phyloP scores from a whole-genome alignment of 1,139 yeast species.

The Scheffersomyces quercinus region DNA sequence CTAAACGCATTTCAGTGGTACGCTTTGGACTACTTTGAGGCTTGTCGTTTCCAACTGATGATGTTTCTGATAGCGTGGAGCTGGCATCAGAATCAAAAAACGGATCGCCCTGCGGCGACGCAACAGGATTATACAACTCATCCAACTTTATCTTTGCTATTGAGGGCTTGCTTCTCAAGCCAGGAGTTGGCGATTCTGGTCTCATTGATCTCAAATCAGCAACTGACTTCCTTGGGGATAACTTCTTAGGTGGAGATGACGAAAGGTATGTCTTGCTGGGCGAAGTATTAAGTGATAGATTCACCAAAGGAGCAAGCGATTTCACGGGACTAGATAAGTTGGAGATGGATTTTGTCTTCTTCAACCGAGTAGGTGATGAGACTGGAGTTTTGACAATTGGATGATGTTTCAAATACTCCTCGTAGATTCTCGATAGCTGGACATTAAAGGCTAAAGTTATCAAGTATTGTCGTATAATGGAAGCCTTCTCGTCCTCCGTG shows the following conservation, averaged over 20 bases:
- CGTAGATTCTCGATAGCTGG: slow-evolving; percentile 62
- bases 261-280: slow-evolving; percentile 1
- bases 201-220: slow-evolving; percentile 5
- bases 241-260: slow-evolving; percentile 11
- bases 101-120: slow-evolving; percentile 16
- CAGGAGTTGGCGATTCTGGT: slow-evolving; percentile 13
- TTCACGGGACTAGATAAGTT: slow-evolving; percentile 4
- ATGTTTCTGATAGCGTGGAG: background rate
- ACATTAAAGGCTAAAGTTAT: slow-evolving; percentile 55
- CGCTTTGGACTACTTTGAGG: background rate
- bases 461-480: slow-evolving; percentile 49
- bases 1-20: slow-evolving; percentile 9
- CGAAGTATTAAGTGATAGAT: background rate
- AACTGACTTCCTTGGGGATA: slow-evolving; percentile 19
- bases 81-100: slow-evolving; percentile 1
- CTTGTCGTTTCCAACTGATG: background rate
- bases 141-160: slow-evolving; percentile 23
- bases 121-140: slow-evolving; percentile 27
- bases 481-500: slow-evolving; percentile 39
- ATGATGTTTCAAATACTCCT: slow-evolving; percentile 23
- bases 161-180: slow-evolving; percentile 23
- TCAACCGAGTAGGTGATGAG: slow-evolving; percentile 3
- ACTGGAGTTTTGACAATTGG: slow-evolving; percentile 4
- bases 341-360: background rate
- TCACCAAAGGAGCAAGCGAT: slow-evolving; percentile 3